Base-by-base conservation (phyloP, 495 filamentous ascomycete species). In the Podospora conica region DNA sequence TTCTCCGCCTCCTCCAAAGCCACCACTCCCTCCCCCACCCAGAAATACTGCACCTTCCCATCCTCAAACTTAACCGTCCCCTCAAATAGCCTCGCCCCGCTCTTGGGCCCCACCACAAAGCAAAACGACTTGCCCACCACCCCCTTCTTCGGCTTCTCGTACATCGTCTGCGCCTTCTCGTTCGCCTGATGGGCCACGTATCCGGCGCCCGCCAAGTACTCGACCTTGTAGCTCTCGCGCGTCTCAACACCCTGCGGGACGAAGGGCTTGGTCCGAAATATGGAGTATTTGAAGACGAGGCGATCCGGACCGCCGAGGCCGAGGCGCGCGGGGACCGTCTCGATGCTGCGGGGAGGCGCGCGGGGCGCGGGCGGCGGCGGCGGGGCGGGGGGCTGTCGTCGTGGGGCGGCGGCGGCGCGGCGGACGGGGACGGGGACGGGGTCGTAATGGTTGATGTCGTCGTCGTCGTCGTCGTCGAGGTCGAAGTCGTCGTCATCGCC, bases 21-120 rank as follows among this genome's bases (percentile, higher is more conserved):
- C n/a, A 11, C 28, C 3, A 60, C 6, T 23, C 60, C 60, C 53
- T 64, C 55, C 15, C 40, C 61, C 3, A 67, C 60, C 66, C 66
- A 67, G 27, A 54, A 56, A 21, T 55, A 55, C 55, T 60, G 25
- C 1, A 60, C 24, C 11, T 60, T 11, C 12, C 56, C 61, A 3
- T 10, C 12, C 6, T 57, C 21, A 25, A 55, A 67, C 15, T 53
- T 21, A 3, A 64, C 21, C 40, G 6, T 8, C 40, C 40, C 40
- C 7, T 48, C 40, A n/a, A 48, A 48, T 6, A 48, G 15, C 15
- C 9, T 6, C 15, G 18, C 40, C 18, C 40, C 18, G 6, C 3
- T 18, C 40, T n/a, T 48, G 18, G 11, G 40, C 40, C 15, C 18
- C 6, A 48, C 40, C 18, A 48, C 6, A 2, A 8, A n/a, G 29